phyloP scores from a whole-genome alignment of 139 green algal species.

The Chlorella sp. region DNA sequence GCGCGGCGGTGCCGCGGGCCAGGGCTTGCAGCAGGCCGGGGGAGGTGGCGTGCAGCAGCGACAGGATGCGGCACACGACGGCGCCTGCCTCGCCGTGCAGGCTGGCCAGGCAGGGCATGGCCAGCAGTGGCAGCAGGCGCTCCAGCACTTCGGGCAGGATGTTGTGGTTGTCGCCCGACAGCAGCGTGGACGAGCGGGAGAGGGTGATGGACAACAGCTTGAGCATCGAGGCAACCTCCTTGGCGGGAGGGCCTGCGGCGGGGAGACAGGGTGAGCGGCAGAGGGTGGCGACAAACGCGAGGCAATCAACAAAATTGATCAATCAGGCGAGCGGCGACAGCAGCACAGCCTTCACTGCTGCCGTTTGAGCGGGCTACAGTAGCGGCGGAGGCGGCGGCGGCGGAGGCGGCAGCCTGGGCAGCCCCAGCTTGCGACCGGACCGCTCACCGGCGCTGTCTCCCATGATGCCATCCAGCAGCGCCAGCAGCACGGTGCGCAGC shows the following conservation, averaged over 20 bases:
- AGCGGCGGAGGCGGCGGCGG: neutral
- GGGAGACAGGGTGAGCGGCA: neutral
- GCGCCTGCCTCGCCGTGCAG: neutral
- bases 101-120: neutral
- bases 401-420: too few relatives aligned
- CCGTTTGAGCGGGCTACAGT: too few relatives aligned
- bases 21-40: neutral
- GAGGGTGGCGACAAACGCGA: neutral
- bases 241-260: neutral
- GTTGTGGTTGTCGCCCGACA: slow-evolving; percentile 18
- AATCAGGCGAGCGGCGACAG: too few relatives aligned
- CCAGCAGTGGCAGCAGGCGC: slow-evolving; percentile 43
- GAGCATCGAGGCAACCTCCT: slow-evolving; percentile 42
- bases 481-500: slow-evolving; percentile 35
- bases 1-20: neutral
- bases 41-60: neutral
- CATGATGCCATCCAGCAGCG: slow-evolving; percentile 27
- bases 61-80: slow-evolving; percentile 26
- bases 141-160: slow-evolving; percentile 41
- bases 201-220: slow-evolving; percentile 39
- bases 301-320: neutral
- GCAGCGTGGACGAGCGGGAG: slow-evolving; percentile 21
- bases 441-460: neutral
- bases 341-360: too few relatives aligned
- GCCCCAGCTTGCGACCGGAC: neutral